Evolutionary conservation across 2,329 filamentous ascomycete species (phyloP), one percentile per base, ranked within the genome.

Genomic region (Pseudogymnoascus sp.): DNA sequence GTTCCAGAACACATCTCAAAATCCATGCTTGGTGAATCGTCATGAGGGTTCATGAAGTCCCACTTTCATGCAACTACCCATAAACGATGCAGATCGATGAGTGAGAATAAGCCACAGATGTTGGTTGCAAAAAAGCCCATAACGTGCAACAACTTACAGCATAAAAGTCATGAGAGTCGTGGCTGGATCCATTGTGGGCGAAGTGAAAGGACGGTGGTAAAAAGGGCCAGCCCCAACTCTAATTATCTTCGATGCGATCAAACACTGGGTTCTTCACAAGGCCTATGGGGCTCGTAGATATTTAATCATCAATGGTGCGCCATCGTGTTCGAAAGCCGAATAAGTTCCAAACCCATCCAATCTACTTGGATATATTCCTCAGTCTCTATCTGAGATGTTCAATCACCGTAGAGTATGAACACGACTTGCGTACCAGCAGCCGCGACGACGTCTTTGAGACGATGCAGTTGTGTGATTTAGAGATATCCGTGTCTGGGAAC

Each of bases 121-220:
- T 56, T 56, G 25, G 4, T 56, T 56, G n/a, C 4, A 56, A n/a
- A 33, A 21, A 56, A 33, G 11, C 31, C 25, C 18, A 56, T 63
- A 71, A 66, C 64, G 53, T 10, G 40, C 38, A 18, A 21, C 62
- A 63, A 85, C 84, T 83, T 78, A 87, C 85, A 87, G 75, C 75
- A 85, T 80, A 73, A 89, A 89, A 65, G 86, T 88, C 72, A 88
- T 81, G 68, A 89, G 83, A 64, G 86, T 86, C 21, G 85, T 88
- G 44, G 79, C 79, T 62, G 82, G 82, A 74, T 85, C 82, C 82
- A 85, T 84, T 72, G 62, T 69, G 66, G 8, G 7, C 21, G 60
- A 38, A 5, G 62, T 38, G 12, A 37, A 62, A 59, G 31, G 12
- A 60, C 33, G 10, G 14, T 11, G 33, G 59, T 38, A 28, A 60